Conservation (phyloP, 495 filamentous ascomycete genomes). For the Cairneyella variabilis region DNA sequence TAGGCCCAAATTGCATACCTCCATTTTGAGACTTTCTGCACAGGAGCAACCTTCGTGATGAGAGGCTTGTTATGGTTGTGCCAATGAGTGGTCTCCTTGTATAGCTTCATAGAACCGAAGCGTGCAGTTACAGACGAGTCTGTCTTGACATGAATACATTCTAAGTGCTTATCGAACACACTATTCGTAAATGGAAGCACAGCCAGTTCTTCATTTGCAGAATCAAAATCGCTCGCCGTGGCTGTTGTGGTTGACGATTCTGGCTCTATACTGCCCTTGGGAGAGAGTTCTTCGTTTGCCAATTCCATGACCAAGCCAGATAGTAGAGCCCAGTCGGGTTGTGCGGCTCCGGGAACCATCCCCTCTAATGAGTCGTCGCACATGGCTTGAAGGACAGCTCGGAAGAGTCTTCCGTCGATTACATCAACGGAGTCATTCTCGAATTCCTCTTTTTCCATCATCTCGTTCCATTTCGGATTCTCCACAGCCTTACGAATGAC, state of each 20-base stretch:
- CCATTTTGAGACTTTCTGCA: conserved; percentile 24
- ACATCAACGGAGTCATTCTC: conserved; percentile 55
- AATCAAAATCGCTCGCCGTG: conserved; percentile 2
- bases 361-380: conserved; percentile 24
- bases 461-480: conserved; percentile 6
- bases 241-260: conserved; percentile 4
- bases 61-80: conserved; percentile 54
- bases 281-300: conserved; percentile 12
- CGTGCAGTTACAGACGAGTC: conserved; percentile 21
- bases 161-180: conserved; percentile 55
- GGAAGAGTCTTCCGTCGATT: conserved; percentile 61
- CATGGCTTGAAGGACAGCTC: conserved; percentile 27
- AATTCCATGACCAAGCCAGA: conserved; percentile 11
- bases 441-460: conserved; percentile 10
- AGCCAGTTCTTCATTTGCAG: conserved; percentile 13
- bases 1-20: conserved; percentile 13
- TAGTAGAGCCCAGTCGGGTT: conserved; percentile 19
- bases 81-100: conserved; percentile 61
- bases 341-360: conserved; percentile 21
- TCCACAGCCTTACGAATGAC: conserved; percentile 9
- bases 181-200: conserved; percentile 60
- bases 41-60: conserved; percentile 33
- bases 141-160: conserved; percentile 44
- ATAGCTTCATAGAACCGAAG: conserved; percentile 35
- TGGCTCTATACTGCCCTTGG: conserved; percentile 12